These are phyloP conservation scores for Globisporangium alternatum DNA, from an alignment of 352 stramenopile genomes.

Conservation along the genomic window DNA sequence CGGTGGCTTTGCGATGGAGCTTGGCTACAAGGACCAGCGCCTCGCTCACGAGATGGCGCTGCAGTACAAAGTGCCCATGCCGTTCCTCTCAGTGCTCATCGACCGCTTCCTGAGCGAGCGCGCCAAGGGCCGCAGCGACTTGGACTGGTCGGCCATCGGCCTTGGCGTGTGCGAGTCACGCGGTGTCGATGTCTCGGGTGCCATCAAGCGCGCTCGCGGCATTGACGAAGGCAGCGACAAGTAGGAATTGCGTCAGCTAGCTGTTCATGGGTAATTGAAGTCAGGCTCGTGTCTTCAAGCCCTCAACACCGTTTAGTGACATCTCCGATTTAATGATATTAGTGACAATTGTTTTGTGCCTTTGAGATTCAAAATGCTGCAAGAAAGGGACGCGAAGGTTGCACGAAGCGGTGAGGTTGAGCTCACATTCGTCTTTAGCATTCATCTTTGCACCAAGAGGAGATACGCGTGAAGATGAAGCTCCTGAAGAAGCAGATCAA, in stretches of 20 bases:
- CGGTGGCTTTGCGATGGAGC: constrained; percentile 68
- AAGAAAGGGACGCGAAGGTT: neutral
- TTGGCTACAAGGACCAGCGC: constrained; percentile 73
- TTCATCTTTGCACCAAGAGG: neutral
- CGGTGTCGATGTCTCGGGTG: constrained; percentile 51
- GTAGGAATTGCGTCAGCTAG: neutral
- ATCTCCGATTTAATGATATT: too few species aligned
- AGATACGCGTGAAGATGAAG: constrained; percentile 67
- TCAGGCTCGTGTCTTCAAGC: too few species aligned
- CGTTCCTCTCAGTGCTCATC: constrained; percentile 68
- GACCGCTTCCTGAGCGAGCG: constrained; percentile 65
- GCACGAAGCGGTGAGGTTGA: neutral
- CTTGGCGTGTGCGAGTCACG: constrained; percentile 54
- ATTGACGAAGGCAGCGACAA: neutral
- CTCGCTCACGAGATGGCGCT: constrained; percentile 59
- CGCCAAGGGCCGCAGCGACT: constrained; percentile 50
- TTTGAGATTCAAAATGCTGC: neutral
- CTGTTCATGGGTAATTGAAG: neutral
- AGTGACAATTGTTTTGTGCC: too few species aligned
- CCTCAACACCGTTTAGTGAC: too few species aligned
- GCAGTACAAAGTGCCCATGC: constrained; percentile 60
- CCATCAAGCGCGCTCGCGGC: constrained; percentile 29
- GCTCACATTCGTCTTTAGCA: neutral
- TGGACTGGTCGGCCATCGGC: constrained; percentile 79
- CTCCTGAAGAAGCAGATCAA: constrained; percentile 91